phyloP scores from a whole-genome alignment of 1,284 basidiomycete species.

The Hypsizygus ulmarius region DNA sequence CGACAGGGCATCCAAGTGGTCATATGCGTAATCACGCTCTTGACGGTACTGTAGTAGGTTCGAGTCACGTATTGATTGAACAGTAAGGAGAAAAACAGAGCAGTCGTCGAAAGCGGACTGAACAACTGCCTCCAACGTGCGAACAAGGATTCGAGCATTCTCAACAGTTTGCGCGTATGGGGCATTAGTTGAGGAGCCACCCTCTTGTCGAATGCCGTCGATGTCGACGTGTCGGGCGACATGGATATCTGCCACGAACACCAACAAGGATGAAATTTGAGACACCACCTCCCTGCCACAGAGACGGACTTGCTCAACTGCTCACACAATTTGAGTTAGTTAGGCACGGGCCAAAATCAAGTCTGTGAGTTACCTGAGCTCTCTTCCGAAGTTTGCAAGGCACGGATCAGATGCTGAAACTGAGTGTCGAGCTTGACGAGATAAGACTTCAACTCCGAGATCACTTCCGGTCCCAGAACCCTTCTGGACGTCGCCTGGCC shows the following conservation, averaged over 20 bases:
- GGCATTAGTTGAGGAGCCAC: slow-evolving; percentile 36
- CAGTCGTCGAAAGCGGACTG: slow-evolving; percentile 75
- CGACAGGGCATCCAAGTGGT: slow-evolving; percentile 47
- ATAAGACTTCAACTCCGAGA: slow-evolving; percentile 50
- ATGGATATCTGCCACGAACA: slow-evolving; percentile 64
- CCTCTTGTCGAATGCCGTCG: slow-evolving; percentile 62
- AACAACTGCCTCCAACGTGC: slow-evolving; percentile 61
- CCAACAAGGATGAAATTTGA: slow-evolving; percentile 54
- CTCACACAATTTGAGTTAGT: neutral
- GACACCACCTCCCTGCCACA: slow-evolving; percentile 50
- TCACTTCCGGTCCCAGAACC: slow-evolving; percentile 48
- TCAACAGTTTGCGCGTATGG: slow-evolving; percentile 62
- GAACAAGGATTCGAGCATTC: slow-evolving; percentile 61
- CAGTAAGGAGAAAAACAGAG: slow-evolving; percentile 51
- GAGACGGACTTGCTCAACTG: slow-evolving; percentile 39
- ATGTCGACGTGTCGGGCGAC: slow-evolving; percentile 75
- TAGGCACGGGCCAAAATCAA: neutral
- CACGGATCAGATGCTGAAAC: slow-evolving; percentile 39
- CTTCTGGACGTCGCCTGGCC: slow-evolving; percentile 47
- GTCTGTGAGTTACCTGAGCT: slow-evolving; percentile 38
- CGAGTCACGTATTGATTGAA: slow-evolving; percentile 49
- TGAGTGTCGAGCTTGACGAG: slow-evolving; percentile 49
- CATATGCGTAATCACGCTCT: slow-evolving; percentile 39
- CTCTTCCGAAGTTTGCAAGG: slow-evolving; percentile 35
- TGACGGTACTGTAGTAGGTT: slow-evolving; percentile 32